Percentiles rank a stretch among this genome's conserved stretches.
phyloP scores from a whole-genome alignment of 306 rosid genomes.

The Quillaja saponaria region DNA sequence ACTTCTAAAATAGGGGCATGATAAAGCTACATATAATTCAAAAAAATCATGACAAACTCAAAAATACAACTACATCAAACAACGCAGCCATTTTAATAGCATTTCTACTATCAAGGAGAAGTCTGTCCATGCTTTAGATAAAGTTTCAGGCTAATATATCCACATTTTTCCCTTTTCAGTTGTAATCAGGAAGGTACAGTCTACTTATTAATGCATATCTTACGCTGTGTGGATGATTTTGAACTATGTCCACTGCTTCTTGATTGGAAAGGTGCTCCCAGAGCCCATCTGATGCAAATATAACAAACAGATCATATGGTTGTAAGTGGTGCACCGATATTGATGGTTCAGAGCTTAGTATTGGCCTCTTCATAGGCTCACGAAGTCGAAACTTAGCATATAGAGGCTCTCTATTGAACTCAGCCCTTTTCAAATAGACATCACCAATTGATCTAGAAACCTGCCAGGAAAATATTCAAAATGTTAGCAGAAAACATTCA shows the following conservation, averaged over 20 bases:
- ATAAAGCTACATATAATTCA: not conserved
- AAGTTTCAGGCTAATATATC: not conserved
- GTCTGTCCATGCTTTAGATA: not conserved
- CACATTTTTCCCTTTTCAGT: not conserved
- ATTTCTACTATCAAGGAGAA: too few species aligned
- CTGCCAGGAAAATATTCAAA: slow-evolving; percentile 41
- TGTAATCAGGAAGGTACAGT: slow-evolving; percentile 10
- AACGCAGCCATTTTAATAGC: not conserved
- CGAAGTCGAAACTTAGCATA: slow-evolving; percentile 77
- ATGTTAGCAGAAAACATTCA: slow-evolving; percentile 14
- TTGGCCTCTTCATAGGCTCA: slow-evolving; percentile 62
- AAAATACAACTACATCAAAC: not conserved
- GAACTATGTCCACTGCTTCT: slow-evolving; percentile 92
- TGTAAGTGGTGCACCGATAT: slow-evolving; percentile 63
- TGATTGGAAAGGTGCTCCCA: slow-evolving; percentile 96
- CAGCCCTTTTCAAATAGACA: slow-evolving; percentile 77
- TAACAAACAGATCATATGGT: slow-evolving; percentile 74
- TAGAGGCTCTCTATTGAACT: slow-evolving; percentile 87
- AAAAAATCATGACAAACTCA: not conserved
- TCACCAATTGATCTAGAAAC: slow-evolving; percentile 91
- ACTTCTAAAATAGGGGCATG: too few species aligned
- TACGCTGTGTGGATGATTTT: slow-evolving; percentile 65
- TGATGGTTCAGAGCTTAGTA: slow-evolving; percentile 82
- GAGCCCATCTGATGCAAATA: slow-evolving; percentile 93
- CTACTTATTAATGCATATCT: slow-evolving; percentile 34